Conservation (phyloP, 306 rosid genomes). For the Cucumis hystrix region DNA sequence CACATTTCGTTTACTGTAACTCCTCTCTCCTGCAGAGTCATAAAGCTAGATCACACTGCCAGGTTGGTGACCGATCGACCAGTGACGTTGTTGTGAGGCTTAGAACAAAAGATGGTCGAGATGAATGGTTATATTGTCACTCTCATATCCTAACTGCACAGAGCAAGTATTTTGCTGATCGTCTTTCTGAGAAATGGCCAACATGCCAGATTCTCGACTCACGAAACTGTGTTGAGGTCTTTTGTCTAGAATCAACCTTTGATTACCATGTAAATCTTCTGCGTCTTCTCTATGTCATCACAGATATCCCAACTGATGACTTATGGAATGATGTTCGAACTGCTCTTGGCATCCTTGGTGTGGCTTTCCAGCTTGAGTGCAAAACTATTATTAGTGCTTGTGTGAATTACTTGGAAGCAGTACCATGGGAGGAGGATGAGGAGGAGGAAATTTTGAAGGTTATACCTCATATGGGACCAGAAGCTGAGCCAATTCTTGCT, state of each 20-base stretch:
- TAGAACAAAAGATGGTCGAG: constrained; percentile 69
- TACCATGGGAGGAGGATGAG: constrained; percentile 89
- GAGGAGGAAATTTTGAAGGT: constrained; percentile 82
- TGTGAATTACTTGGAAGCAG: constrained; percentile 82
- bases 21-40: constrained; percentile 32
- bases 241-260: constrained; percentile 64
- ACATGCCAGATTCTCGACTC: constrained; percentile 88
- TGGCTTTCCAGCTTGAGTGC: constrained; percentile 70
- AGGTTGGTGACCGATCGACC: constrained; percentile 55
- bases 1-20: background rate
- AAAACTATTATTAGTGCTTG: constrained; percentile 50
- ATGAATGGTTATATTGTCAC: constrained; percentile 81
- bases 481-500: constrained; percentile 65
- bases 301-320: constrained; percentile 50
- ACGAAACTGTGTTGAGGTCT: constrained; percentile 73
- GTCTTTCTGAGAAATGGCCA: constrained; percentile 91
- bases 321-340: constrained; percentile 73
- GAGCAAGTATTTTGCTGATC: constrained; percentile 70
- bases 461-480: constrained; percentile 60
- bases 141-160: constrained; percentile 35
- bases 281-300: constrained; percentile 46
- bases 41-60: constrained; percentile 24
- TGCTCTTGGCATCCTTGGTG: constrained; percentile 69
- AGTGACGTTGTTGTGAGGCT: constrained; percentile 97
- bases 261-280: constrained; percentile 66